Percentiles rank a stretch among this genome's conserved stretches.
phyloP scores from a whole-genome alignment of 352 stramenopile genomes.

The Phytopythium kandeliae region DNA sequence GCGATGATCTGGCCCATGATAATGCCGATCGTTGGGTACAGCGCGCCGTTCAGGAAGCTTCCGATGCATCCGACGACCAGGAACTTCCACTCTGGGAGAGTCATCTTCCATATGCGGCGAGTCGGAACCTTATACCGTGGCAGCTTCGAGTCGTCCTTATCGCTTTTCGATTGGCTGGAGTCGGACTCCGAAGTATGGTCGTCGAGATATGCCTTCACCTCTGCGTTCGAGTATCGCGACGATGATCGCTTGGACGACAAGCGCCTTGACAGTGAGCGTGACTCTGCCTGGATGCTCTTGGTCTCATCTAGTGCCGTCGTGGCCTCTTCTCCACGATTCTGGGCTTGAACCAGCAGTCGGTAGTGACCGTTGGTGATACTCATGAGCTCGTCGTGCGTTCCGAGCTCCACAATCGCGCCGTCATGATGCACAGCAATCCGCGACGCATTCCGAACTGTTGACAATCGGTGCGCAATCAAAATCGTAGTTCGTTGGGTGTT shows the following conservation, averaged over 20 bases:
- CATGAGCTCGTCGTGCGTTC: constrained; percentile 82
- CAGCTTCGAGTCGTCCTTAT: background rate
- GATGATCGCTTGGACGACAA: constrained; percentile 1
- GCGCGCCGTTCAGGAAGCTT: constrained; percentile 18
- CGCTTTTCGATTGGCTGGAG: background rate
- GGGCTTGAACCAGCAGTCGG: constrained; percentile 26
- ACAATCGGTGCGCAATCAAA: constrained; percentile 75
- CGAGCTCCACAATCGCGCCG: constrained; percentile 69
- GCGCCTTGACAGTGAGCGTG: too few species aligned
- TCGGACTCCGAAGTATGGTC: too few species aligned
- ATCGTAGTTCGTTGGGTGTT: constrained; percentile 72
- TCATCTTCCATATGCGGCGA: constrained; percentile 44
- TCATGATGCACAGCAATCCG: constrained; percentile 71
- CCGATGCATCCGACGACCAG: constrained; percentile 14
- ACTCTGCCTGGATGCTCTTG: too few species aligned
- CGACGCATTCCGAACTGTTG: constrained; percentile 72
- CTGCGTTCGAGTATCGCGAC: background rate
- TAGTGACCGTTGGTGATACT: constrained; percentile 27
- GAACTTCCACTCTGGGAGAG: constrained; percentile 17
- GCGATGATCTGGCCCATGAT: constrained; percentile 33
- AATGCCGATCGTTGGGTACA: constrained; percentile 34
- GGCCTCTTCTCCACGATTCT: constrained; percentile 9
- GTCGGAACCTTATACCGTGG: constrained; percentile 4
- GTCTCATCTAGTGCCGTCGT: background rate
- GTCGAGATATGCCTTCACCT: too few species aligned